Percentiles rank a stretch among this genome's conserved stretches.
phyloP scores from a whole-genome alignment of 495 filamentous ascomycete species.

The Paragyromitra xinjiangensis region DNA sequence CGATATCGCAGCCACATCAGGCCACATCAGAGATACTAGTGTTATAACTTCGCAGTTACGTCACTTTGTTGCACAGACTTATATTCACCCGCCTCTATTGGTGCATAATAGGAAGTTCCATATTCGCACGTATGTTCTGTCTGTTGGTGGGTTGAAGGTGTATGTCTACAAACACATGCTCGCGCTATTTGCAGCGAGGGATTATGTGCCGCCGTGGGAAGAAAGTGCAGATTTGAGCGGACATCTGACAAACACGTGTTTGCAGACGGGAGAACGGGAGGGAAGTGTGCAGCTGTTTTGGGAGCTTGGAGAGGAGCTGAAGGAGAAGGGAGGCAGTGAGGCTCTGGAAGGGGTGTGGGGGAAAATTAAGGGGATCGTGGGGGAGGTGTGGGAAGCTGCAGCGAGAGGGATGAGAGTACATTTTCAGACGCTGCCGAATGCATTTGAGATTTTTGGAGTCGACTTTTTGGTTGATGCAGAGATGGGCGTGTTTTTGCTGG shows the following conservation, averaged over 20 bases:
- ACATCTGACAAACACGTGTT: conserved; percentile 93
- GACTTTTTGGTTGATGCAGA: conserved; percentile 83
- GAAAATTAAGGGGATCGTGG: conserved; percentile 78
- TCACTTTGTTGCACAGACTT: conserved; percentile 95
- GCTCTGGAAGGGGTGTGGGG: conserved; percentile 64
- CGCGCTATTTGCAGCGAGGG: conserved; percentile 81
- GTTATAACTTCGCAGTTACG: conserved; percentile 90
- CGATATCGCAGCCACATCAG: neutral
- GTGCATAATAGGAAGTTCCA: conserved; percentile 89
- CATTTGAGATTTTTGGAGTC: conserved; percentile 90
- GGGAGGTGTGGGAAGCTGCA: conserved; percentile 83
- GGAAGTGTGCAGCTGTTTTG: conserved; percentile 76
- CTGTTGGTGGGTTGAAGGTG: conserved; percentile 76
- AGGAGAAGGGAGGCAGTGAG: conserved; percentile 1
- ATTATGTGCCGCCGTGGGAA: conserved; percentile 67
- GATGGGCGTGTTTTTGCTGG: conserved; percentile 76
- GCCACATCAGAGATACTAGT: conserved; percentile 40
- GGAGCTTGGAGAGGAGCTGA: conserved; percentile 63
- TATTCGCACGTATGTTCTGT: conserved; percentile 87
- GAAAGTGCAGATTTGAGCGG: conserved; percentile 68
- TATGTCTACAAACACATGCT: conserved; percentile 92
- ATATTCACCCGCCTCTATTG: conserved; percentile 88
- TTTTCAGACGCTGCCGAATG: conserved; percentile 87
- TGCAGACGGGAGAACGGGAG: conserved; percentile 72
- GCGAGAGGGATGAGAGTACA: conserved; percentile 82